Percentiles rank a stretch among this genome's conserved stretches.
Evolutionary conservation across 2,329 filamentous ascomycete species (phyloP).

Genomic region (Colletotrichum simmondsii): DNA sequence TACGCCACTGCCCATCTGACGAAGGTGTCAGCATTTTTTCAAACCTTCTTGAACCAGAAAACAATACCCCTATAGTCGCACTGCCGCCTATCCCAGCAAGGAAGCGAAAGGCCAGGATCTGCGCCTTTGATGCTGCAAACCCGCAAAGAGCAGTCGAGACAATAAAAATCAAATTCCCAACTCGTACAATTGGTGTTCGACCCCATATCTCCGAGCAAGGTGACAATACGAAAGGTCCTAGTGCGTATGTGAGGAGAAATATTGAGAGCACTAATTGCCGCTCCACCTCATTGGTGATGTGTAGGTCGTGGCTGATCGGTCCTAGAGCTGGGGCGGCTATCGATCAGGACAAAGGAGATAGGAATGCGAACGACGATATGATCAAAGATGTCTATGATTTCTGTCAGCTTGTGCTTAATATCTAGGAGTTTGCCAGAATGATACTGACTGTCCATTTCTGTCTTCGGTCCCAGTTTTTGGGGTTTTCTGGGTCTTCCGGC

Average conservation of each 20-base stretch:
- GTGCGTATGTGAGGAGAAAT: constrained; percentile 58
- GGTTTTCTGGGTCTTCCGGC: constrained; percentile 44
- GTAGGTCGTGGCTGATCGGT: constrained; percentile 52
- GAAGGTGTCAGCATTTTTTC: constrained; percentile 46
- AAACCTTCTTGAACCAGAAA: not conserved
- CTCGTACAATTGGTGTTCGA: constrained; percentile 48
- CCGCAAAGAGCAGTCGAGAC: constrained; percentile 55
- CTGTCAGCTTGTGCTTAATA: not conserved
- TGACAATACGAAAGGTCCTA: constrained; percentile 54
- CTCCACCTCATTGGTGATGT: constrained; percentile 50
- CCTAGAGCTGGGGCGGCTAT: constrained; percentile 49
- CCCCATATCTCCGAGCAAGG: constrained; percentile 56
- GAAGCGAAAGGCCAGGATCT: constrained; percentile 57
- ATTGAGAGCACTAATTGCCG: constrained; percentile 57
- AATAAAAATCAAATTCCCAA: constrained; percentile 47
- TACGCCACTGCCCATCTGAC: constrained; percentile 58
- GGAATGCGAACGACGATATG: constrained; percentile 61
- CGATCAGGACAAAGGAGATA: constrained; percentile 62
- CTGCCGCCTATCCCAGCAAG: constrained; percentile 64
- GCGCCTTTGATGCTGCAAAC: constrained; percentile 49
- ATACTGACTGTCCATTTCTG: constrained; percentile 54
- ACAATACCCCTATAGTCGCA: constrained; percentile 60
- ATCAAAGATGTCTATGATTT: constrained; percentile 48
- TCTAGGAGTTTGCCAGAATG: no score
- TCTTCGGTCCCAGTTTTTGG: constrained; percentile 52